Evolutionary conservation across 495 filamentous ascomycete genomes (phyloP), one percentile per base, ranked within the genome.

Genomic region (Aspergillus baeticus): DNA sequence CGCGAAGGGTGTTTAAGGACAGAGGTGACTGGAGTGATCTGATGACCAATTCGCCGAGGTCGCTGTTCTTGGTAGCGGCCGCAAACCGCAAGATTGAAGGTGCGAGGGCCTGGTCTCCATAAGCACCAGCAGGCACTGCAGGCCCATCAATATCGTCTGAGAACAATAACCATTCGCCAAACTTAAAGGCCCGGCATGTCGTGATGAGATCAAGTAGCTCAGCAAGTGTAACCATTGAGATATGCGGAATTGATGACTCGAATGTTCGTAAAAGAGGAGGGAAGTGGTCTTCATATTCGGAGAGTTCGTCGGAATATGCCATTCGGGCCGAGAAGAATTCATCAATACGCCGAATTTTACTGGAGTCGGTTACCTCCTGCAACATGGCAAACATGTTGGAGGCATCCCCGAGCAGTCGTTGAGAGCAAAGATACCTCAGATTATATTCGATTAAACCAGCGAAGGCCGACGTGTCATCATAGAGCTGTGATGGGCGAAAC

Each of bases 21-120:
- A 81, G 55, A 43, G 78, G 79, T 7, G 63, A 48, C 6, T 54
- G 41, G 38, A 81, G 51, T 5, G 68, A 64, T 1, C 67, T 52
- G 7, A 79, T 68, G 38, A 84, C 69, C 18, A 70, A 60, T 10
- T 75, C 54, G n/a, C 79, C 63, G 18, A 87, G 69, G 0, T 65
- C 52, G 7, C 55, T 54, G 55, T 87, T 78, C 36, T 72, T 65
- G 4, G 80, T 77, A 17, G 80, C 77, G 21, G 74, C 68, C 6
- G 82, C 85, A 59, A 83, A 86, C 8, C 81, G 77, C 14, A 87
- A 61, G 21, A 88, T 71, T 1, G 82, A 73, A n/a, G 83, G 77
- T 5, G 80, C 75, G 22, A 88, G 52, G 23, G 58, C 63, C 15
- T 74, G 75, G 42, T 81, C 62, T 1, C 64, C 59, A 59, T 87